Evolutionary conservation across 352 stramenopile genomes (phyloP).

Genomic region (Blastocystis sp.): DNA sequence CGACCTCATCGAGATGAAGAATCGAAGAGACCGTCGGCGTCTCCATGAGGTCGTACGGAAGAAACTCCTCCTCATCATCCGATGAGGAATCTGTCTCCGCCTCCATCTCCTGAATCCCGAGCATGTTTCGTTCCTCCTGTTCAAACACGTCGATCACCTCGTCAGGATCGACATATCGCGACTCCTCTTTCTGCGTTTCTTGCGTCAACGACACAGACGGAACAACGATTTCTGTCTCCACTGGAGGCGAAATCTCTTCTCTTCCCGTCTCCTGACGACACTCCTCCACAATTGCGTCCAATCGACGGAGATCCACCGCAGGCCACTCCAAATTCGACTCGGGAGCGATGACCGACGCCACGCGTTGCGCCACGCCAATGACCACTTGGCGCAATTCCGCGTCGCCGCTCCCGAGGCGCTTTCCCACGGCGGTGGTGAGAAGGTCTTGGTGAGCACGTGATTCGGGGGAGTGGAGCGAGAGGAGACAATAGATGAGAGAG

Average conservation of each 20-base stretch:
- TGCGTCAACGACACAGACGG: neutral
- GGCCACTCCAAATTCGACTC: constrained; percentile 34
- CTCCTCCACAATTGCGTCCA: neutral
- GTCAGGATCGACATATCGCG: constrained; percentile 1
- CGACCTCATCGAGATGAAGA: neutral
- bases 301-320: neutral
- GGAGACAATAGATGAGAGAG: neutral
- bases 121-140: neutral
- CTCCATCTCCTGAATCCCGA: neutral
- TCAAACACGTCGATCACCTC: neutral
- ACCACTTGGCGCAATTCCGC: neutral
- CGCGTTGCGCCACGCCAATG: neutral
- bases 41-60: constrained; percentile 34
- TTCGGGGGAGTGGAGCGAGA: neutral
- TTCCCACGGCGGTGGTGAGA: neutral
- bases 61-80: constrained; percentile 33
- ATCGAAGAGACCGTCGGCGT: neutral
- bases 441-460: neutral
- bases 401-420: neutral
- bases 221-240: neutral
- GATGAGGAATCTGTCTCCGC: neutral
- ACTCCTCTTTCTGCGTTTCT: neutral
- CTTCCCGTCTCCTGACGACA: no score
- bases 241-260: no score
- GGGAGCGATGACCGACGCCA: neutral